Percentiles rank a stretch among this genome's conserved stretches.
These are phyloP conservation scores for Exophiala phaeomuriformis DNA, from an alignment of 2,329 filamentous ascomycete genomes.

Conservation along the genomic window DNA sequence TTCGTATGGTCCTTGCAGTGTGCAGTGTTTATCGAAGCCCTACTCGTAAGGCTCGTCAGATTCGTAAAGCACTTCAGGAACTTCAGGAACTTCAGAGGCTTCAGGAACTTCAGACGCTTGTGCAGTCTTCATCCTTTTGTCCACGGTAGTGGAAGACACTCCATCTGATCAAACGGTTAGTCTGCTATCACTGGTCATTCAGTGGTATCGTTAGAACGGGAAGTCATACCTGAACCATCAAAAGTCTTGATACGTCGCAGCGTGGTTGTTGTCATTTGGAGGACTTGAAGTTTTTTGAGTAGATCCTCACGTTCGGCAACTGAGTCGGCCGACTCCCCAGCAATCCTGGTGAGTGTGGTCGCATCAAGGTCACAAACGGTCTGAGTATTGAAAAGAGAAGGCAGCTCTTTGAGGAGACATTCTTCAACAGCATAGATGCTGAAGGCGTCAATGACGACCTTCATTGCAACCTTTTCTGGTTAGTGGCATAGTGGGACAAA, in stretches of 20 bases:
- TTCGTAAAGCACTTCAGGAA: too few relatives aligned
- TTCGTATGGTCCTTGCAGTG: too few relatives aligned
- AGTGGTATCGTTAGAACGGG: background rate
- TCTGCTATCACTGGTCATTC: background rate
- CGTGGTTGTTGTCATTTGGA: conserved; percentile 6
- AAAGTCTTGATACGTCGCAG: conserved; percentile 7
- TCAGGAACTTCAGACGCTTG: too few relatives aligned
- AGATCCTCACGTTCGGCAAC: conserved; percentile 20
- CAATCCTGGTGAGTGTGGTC: conserved; percentile 35
- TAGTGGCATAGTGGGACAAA: background rate
- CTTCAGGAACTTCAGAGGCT: too few relatives aligned
- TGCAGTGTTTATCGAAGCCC: too few relatives aligned
- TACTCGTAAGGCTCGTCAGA: too few relatives aligned
- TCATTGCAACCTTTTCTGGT: conserved; percentile 35
- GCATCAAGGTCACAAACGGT: conserved; percentile 34
- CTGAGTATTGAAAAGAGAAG: conserved; percentile 37
- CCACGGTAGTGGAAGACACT: background rate
- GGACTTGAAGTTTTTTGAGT: conserved; percentile 25
- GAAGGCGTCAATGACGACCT: conserved; percentile 45
- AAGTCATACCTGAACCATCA: background rate
- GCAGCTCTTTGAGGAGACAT: conserved; percentile 40
- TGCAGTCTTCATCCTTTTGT: too few relatives aligned
- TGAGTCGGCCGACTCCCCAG: conserved; percentile 25
- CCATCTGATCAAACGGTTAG: background rate
- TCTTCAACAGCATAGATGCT: conserved; percentile 45